Conservation (phyloP, 2,329 filamentous ascomycete species). For the Ophiosphaerella herpotricha region DNA sequence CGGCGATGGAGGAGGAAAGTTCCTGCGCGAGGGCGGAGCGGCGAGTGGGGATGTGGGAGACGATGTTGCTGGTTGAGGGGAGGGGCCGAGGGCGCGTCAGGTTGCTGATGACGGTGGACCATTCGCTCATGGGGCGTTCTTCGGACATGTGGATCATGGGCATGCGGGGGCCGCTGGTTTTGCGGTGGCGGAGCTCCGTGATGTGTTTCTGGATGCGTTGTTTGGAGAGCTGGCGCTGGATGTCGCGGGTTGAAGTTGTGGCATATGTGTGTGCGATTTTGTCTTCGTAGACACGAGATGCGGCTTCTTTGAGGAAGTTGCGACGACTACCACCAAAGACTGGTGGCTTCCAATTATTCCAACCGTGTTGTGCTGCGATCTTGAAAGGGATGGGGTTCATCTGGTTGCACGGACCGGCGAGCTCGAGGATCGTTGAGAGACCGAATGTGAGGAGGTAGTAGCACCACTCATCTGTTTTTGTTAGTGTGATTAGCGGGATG, state of each 20-base stretch:
- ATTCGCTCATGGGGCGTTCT: slow-evolving; percentile 48
- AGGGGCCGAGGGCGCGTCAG: slow-evolving; percentile 31
- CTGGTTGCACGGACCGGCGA: slow-evolving; percentile 49
- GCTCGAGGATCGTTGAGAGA: slow-evolving; percentile 58
- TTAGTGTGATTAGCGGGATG: slow-evolving; percentile 12
- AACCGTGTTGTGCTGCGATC: slow-evolving; percentile 58
- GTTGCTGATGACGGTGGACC: slow-evolving; percentile 42
- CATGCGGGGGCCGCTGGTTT: slow-evolving; percentile 41
- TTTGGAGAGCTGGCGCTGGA: slow-evolving; percentile 47
- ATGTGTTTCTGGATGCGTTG: slow-evolving; percentile 50
- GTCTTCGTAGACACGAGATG: slow-evolving; percentile 64
- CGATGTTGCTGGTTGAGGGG: slow-evolving; percentile 27
- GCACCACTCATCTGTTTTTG: slow-evolving; percentile 62
- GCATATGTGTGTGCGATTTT: slow-evolving; percentile 47
- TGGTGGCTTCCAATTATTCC: slow-evolving; percentile 61
- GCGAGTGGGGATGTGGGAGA: slow-evolving; percentile 37
- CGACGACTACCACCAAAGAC: slow-evolving; percentile 53
- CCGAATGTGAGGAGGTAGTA: slow-evolving; percentile 64
- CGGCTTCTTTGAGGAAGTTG: slow-evolving; percentile 65
- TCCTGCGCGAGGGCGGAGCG: slow-evolving; percentile 25
- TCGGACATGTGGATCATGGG: slow-evolving; percentile 46
- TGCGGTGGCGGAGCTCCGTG: slow-evolving; percentile 48
- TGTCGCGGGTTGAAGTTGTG: slow-evolving; percentile 40
- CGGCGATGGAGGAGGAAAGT: slow-evolving; percentile 21
- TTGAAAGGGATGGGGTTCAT: slow-evolving; percentile 54